Conservation (phyloP, 306 rosid species). For the Gynostemma pentaphyllum region DNA sequence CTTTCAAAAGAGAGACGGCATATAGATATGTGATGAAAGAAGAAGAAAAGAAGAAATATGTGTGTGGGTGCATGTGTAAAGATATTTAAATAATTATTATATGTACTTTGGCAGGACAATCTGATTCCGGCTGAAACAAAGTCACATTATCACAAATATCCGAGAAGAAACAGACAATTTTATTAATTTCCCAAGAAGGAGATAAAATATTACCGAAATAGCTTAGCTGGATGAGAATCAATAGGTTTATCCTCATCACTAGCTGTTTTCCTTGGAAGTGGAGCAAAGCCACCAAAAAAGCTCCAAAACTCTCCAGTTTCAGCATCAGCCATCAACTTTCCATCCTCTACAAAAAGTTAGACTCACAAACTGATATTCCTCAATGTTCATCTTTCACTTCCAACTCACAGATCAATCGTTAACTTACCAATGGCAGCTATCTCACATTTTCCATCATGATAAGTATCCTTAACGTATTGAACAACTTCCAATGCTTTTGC, state of each 20-base stretch:
- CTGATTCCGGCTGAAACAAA: conserved; percentile 8
- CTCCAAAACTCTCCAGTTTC: conserved; percentile 97
- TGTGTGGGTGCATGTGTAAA: background rate
- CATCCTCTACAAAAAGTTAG: conserved; percentile 66
- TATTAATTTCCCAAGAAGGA: background rate
- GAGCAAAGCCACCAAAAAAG: conserved; percentile 96
- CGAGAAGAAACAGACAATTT: background rate
- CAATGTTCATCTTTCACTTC: conserved; percentile 13
- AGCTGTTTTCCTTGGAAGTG: conserved; percentile 78
- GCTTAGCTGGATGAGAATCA: conserved; percentile 54
- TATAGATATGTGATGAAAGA: no score
- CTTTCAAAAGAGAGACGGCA: background rate
- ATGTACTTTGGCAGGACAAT: background rate
- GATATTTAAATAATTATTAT: no score
- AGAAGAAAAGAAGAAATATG: no score
- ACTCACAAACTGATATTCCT: conserved; percentile 21
- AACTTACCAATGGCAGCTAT: conserved; percentile 88
- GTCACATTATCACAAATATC: conserved; percentile 5
- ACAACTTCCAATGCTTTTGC: conserved; percentile 97
- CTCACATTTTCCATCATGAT: conserved; percentile 93
- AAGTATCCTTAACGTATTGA: conserved; percentile 82
- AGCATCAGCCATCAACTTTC: conserved; percentile 93
- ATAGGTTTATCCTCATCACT: conserved; percentile 40
- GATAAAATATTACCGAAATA: conserved; percentile 56
- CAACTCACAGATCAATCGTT: conserved; percentile 9